Percentiles rank a stretch among this genome's conserved stretches.
phyloP scores from a whole-genome alignment of 768 basidiomycete genomes.

The Kwoniella bestiolae region DNA sequence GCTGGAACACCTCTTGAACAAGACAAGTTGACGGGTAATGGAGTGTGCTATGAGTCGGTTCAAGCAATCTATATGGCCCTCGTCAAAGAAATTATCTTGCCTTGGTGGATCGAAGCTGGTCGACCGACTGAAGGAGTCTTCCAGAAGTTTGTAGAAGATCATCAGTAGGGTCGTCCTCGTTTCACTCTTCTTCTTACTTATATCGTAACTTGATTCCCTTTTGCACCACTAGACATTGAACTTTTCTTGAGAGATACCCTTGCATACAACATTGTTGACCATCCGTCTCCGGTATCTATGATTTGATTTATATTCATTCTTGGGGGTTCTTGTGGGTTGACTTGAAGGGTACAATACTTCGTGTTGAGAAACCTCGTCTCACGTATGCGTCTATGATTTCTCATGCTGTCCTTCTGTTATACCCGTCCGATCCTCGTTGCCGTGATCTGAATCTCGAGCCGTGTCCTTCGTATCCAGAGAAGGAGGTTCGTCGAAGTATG shows the following conservation, averaged over 20 bases:
- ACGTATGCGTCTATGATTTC: neutral
- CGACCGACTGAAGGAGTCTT: constrained; percentile 11
- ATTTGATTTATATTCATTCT: neutral
- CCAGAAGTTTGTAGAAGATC: constrained; percentile 11
- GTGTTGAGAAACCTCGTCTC: too few relatives aligned
- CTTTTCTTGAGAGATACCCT: too few relatives aligned
- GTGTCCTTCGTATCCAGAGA: neutral
- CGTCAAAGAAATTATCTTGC: constrained; percentile 20
- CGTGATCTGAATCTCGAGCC: neutral
- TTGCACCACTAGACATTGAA: too few relatives aligned
- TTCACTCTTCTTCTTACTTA: too few relatives aligned
- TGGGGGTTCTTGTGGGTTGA: too few relatives aligned
- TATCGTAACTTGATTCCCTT: too few relatives aligned
- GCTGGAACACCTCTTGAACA: constrained; percentile 24
- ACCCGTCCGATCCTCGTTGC: neutral
- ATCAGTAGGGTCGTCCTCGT: constrained; percentile 4
- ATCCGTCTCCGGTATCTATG: neutral
- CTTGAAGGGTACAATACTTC: too few relatives aligned
- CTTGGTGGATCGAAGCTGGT: constrained; percentile 33
- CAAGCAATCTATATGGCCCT: constrained; percentile 29
- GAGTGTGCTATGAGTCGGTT: constrained; percentile 28
- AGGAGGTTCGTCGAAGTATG: neutral
- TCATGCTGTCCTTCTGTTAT: neutral
- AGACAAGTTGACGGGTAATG: constrained; percentile 29
- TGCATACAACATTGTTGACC: neutral